Conservation (phyloP, 495 filamentous ascomycete genomes). For the Penicillium pancosmium region DNA sequence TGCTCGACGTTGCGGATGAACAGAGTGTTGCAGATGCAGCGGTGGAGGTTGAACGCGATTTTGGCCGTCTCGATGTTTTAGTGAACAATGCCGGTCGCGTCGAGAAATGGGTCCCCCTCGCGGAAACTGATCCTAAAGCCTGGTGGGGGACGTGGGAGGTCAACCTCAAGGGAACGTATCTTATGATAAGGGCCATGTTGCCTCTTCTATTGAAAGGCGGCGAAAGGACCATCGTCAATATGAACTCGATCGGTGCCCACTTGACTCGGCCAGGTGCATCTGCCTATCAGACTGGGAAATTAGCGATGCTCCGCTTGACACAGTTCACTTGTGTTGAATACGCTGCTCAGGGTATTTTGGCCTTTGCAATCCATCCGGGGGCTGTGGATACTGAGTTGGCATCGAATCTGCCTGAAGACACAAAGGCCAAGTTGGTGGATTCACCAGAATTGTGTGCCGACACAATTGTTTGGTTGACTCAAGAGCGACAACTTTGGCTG, state of each 20-base stretch:
- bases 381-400: slow-evolving; percentile 48
- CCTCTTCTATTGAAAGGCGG: slow-evolving; percentile 41
- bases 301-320: slow-evolving; percentile 41
- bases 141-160: slow-evolving; percentile 49
- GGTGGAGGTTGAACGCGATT: neutral
- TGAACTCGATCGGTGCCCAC: slow-evolving; percentile 35
- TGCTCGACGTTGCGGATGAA: neutral
- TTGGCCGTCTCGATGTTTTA: slow-evolving; percentile 50
- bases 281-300: slow-evolving; percentile 43
- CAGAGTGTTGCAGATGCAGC: neutral
- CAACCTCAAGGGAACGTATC: slow-evolving; percentile 45
- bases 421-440: slow-evolving; percentile 25
- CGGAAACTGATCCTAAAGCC: slow-evolving; percentile 30
- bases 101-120: slow-evolving; percentile 14
- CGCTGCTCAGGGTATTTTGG: slow-evolving; percentile 41
- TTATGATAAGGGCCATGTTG: slow-evolving; percentile 41
- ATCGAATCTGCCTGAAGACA: slow-evolving; percentile 32
- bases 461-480: slow-evolving; percentile 37
- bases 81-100: slow-evolving; percentile 44
- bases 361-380: slow-evolving; percentile 17
- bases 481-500: slow-evolving; percentile 39
- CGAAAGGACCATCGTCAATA: slow-evolving; percentile 37
- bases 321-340: slow-evolving; percentile 48
- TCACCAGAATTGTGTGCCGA: slow-evolving; percentile 38
- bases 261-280: slow-evolving; percentile 16